phyloP scores from a whole-genome alignment of 805 yeast species.

The Saccharomyces jurei region DNA sequence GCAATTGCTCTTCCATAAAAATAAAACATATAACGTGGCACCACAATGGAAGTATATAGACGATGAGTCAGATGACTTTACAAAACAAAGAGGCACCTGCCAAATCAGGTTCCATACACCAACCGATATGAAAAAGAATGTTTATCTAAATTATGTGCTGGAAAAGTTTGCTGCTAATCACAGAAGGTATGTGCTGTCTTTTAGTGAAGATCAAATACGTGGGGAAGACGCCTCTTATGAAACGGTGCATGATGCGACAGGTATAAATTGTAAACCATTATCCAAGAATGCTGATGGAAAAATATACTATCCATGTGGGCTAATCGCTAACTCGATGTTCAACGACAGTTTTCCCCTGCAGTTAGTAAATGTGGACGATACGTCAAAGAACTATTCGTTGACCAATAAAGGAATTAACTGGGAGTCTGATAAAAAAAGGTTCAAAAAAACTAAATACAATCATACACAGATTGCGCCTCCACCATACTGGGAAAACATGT shows the following conservation, averaged over 20 bases:
- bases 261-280: constrained; percentile 59
- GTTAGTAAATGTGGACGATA: constrained; percentile 27
- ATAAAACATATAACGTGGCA: constrained; percentile 27
- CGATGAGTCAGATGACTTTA: constrained; percentile 33
- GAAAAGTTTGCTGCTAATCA: constrained; percentile 92
- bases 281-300: constrained; percentile 43
- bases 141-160: constrained; percentile 70
- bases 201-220: constrained; percentile 74
- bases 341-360: constrained; percentile 67
- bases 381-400: constrained; percentile 32
- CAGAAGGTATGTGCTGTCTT: constrained; percentile 84
- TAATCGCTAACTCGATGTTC: constrained; percentile 86
- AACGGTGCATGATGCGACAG: constrained; percentile 42
- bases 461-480: constrained; percentile 80
- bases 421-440: constrained; percentile 67
- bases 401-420: constrained; percentile 68
- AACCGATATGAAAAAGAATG: constrained; percentile 59
- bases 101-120: constrained; percentile 69
- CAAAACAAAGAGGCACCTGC: constrained; percentile 54
- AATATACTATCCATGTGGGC: constrained; percentile 87
- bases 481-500: constrained; percentile 75
- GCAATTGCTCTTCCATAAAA: constrained; percentile 46
- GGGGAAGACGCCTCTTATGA: constrained; percentile 59
- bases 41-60: constrained; percentile 67
- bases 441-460: constrained; percentile 62